Conservation (phyloP, 768 basidiomycete genomes). For the Tremella mesenterica region DNA sequence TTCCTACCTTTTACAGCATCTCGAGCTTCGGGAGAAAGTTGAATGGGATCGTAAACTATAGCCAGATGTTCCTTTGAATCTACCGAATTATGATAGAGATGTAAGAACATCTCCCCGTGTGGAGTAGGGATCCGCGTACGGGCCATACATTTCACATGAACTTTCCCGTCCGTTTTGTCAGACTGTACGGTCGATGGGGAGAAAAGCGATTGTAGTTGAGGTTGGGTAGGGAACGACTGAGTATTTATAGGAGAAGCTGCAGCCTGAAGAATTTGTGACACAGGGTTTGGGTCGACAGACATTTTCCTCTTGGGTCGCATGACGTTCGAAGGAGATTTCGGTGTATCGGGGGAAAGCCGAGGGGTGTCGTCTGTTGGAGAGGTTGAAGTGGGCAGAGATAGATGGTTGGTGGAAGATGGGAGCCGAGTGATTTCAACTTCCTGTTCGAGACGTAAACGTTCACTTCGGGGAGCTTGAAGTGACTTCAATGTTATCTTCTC, state of each 20-base stretch:
- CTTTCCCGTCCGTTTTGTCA: slow-evolving; percentile 9
- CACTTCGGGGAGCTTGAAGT: slow-evolving; percentile 36
- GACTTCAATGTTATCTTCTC: slow-evolving; percentile 22
- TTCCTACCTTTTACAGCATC: slow-evolving; percentile 45
- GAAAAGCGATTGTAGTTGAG: neutral
- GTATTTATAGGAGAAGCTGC: slow-evolving; percentile 15
- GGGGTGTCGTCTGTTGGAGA: neutral
- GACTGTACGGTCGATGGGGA: slow-evolving; percentile 2
- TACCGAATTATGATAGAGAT: slow-evolving; percentile 86
- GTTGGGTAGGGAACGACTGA: slow-evolving; percentile 16
- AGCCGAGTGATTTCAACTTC: slow-evolving; percentile 8
- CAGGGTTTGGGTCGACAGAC: slow-evolving; percentile 36
- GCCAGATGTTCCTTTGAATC: slow-evolving; percentile 81
- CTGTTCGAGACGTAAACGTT: slow-evolving; percentile 24
- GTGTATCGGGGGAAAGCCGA: neutral
- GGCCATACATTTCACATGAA: slow-evolving; percentile 88
- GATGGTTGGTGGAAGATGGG: neutral
- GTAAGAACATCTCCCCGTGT: slow-evolving; percentile 93
- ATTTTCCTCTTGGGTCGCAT: slow-evolving; percentile 24
- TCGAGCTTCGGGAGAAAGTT: slow-evolving; percentile 49
- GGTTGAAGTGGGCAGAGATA: neutral
- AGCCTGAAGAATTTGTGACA: slow-evolving; percentile 27
- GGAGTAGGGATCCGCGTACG: slow-evolving; percentile 95
- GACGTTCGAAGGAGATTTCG: neutral
- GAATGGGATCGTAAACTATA: slow-evolving; percentile 86